Percentiles rank a stretch among this genome's conserved stretches.
phyloP scores from a whole-genome alignment of 2,329 filamentous ascomycete genomes.

The Diplodia intermedia region DNA sequence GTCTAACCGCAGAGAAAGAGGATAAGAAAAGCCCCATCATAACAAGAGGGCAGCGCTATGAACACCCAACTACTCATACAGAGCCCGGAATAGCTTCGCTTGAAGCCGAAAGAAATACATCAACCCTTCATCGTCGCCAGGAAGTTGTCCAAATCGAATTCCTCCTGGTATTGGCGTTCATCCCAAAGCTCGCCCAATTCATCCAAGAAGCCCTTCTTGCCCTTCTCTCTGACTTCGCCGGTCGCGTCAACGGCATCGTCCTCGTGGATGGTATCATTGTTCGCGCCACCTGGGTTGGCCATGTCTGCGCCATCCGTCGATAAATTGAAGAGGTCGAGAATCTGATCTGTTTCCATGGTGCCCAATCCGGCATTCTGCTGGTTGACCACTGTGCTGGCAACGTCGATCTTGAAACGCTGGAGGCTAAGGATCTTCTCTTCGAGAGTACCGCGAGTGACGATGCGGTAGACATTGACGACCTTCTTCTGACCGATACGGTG shows the following conservation, averaged over 20 bases:
- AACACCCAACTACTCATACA: slow-evolving; percentile 13
- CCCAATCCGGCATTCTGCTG: slow-evolving; percentile 95
- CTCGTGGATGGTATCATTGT: slow-evolving; percentile 77
- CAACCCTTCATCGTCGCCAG: slow-evolving; percentile 84
- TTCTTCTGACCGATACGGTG: slow-evolving; percentile 99
- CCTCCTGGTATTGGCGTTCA: slow-evolving; percentile 96
- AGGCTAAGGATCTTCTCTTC: slow-evolving; percentile 99
- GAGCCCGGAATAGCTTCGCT: background rate
- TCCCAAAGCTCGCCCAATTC: slow-evolving; percentile 97
- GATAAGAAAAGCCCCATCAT: background rate
- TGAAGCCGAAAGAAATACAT: background rate
- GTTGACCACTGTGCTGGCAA: slow-evolving; percentile 97
- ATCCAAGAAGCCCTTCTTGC: slow-evolving; percentile 95
- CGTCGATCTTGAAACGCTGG: slow-evolving; percentile 99
- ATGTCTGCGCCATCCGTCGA: slow-evolving; percentile 59
- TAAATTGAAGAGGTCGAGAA: slow-evolving; percentile 93
- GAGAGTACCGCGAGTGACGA: slow-evolving; percentile 93
- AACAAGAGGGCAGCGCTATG: background rate
- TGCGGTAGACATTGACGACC: slow-evolving; percentile 97
- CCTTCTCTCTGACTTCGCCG: slow-evolving; percentile 89
- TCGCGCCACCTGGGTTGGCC: slow-evolving; percentile 69
- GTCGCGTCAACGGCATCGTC: slow-evolving; percentile 82
- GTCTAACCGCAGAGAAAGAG: background rate
- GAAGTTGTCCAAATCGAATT: slow-evolving; percentile 95
- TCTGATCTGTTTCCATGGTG: slow-evolving; percentile 98